Evolutionary conservation across 495 filamentous ascomycete species (phyloP).

Genomic region (Cudoniella acicularis): DNA sequence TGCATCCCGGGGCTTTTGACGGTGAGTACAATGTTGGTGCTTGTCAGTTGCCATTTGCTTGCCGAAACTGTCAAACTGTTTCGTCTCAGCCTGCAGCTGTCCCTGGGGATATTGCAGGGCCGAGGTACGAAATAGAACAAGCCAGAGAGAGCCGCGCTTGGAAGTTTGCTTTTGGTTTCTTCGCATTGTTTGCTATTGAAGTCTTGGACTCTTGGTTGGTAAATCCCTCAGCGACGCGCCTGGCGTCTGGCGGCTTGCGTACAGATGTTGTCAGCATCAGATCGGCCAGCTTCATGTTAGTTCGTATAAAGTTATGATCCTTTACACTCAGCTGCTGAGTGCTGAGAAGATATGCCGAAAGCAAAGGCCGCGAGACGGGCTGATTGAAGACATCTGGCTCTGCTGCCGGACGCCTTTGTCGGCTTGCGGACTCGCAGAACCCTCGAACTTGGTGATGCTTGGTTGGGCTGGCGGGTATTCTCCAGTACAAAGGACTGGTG

Average conservation of each 20-base stretch:
- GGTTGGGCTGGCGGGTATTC: slow-evolving; percentile 2
- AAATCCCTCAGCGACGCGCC: background rate
- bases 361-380: background rate
- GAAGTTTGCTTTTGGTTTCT: too few relatives aligned
- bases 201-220: background rate
- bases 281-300: background rate
- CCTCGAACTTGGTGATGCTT: background rate
- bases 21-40: background rate
- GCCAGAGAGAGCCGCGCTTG: background rate
- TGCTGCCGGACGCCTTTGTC: background rate
- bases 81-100: slow-evolving; percentile 12
- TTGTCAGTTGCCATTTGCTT: background rate
- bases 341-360: background rate
- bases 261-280: background rate
- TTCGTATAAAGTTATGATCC: too few relatives aligned
- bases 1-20: background rate
- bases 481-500: slow-evolving; percentile 7
- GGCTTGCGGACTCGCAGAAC: too few relatives aligned
- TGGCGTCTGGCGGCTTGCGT: background rate
- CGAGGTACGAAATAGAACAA: background rate
- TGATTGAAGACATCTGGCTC: background rate
- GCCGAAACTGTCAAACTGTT: slow-evolving; percentile 12
- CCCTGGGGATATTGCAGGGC: background rate
- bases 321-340: background rate
- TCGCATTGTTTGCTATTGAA: too few relatives aligned